A percentile compares a stretch with the other conserved stretches of the same genome.
phyloP scores from a whole-genome alignment of 148 eudicot genomes.

The Chenopodium suecicum region DNA sequence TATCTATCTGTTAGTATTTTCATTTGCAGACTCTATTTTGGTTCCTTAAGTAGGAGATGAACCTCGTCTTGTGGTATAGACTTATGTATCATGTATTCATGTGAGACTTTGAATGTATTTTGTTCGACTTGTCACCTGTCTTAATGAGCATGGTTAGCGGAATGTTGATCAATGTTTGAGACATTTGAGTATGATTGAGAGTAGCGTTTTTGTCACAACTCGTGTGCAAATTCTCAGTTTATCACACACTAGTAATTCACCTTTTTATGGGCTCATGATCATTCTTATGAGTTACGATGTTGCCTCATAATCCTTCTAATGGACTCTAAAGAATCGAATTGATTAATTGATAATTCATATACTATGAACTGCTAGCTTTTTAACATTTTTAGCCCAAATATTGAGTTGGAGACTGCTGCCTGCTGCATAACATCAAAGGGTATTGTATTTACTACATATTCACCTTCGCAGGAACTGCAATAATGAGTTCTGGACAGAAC shows the following conservation, averaged over 20 bases:
- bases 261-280: background rate
- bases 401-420: background rate
- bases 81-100: background rate
- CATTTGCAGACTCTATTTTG: background rate
- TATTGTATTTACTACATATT: background rate
- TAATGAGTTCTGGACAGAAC: constrained; percentile 32
- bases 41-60: background rate
- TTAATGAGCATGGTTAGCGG: background rate
- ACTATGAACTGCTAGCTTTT: background rate
- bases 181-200: background rate
- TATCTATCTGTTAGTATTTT: too few species aligned
- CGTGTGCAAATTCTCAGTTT: background rate
- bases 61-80: background rate
- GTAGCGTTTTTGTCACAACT: background rate
- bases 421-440: background rate
- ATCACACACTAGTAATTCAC: too few species aligned
- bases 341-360: background rate
- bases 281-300: background rate
- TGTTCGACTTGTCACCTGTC: background rate
- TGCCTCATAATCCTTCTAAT: background rate
- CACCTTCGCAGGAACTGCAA: constrained; percentile 9
- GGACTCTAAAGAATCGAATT: background rate
- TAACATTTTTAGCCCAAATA: background rate
- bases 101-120: background rate
- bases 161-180: background rate